These are phyloP conservation scores for Podila verticillata DNA, from an alignment of 192 early-diverging fungal species.

Conservation along the genomic window DNA sequence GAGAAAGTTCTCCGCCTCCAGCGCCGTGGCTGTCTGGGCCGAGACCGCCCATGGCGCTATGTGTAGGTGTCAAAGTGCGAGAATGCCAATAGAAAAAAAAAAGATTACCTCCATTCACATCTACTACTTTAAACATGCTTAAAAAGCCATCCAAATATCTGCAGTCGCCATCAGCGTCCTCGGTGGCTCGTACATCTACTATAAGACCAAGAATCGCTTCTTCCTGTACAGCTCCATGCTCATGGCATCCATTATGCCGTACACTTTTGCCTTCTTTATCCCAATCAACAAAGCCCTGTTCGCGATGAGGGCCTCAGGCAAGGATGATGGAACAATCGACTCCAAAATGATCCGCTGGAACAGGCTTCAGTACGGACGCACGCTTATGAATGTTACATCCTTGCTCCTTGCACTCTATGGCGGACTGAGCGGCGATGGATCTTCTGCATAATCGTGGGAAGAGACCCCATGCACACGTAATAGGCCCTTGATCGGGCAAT, in stretches of 20 bases:
- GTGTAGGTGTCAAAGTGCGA: background rate
- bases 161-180: constrained; percentile 13
- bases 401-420: constrained; percentile 14
- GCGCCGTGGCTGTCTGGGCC: constrained; percentile 1
- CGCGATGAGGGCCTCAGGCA: constrained; percentile 1
- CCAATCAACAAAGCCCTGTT: constrained; percentile 21
- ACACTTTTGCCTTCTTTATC: constrained; percentile 10
- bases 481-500: background rate
- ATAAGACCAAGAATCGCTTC: constrained; percentile 30
- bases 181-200: constrained; percentile 15
- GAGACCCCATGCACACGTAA: background rate
- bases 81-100: background rate
- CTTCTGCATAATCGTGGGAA: too few relatives aligned
- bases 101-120: background rate
- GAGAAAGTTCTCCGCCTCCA: constrained; percentile 2
- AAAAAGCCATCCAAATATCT: constrained; percentile 14
- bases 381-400: background rate
- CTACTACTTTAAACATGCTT: too few relatives aligned
- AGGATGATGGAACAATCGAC: constrained; percentile 6
- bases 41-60: constrained; percentile 7
- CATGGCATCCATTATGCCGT: constrained; percentile 18
- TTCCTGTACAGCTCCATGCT: constrained; percentile 15
- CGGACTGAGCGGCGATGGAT: background rate
- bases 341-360: constrained; percentile 13
- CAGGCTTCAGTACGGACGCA: constrained; percentile 11